Evolutionary conservation across 768 basidiomycete species (phyloP).

Genomic region (Favolaschia claudopus): DNA sequence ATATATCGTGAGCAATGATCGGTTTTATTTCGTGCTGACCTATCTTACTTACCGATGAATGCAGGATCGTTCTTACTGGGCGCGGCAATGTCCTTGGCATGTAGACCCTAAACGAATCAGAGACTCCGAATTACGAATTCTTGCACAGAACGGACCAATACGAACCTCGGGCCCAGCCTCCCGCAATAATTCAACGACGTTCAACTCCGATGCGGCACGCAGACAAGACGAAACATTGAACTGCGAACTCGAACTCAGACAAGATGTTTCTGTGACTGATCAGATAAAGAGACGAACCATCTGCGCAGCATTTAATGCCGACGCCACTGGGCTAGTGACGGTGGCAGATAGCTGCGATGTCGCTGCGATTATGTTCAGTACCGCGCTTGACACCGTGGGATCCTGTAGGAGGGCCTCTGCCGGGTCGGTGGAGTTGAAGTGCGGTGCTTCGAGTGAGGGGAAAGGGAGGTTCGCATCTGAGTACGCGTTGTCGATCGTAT

Average conservation of each 20-base stretch:
- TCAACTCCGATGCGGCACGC: constrained; percentile 24
- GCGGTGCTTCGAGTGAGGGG: background rate
- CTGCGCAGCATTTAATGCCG: background rate
- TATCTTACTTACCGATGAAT: constrained; percentile 38
- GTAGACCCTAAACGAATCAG: constrained; percentile 18
- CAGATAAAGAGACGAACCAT: background rate
- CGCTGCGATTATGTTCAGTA: background rate
- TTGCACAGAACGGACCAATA: background rate
- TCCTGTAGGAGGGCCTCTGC: background rate
- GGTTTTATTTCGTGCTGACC: background rate
- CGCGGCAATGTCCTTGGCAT: constrained; percentile 35
- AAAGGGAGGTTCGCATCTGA: background rate
- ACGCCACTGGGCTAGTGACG: background rate
- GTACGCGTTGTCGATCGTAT: background rate
- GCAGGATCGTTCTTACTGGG: constrained; percentile 23
- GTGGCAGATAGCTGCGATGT: background rate
- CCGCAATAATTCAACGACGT: constrained; percentile 36
- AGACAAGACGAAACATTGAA: constrained; percentile 6
- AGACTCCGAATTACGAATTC: background rate
- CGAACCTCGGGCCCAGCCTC: constrained; percentile 29
- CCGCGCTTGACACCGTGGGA: background rate
- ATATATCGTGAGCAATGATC: background rate
- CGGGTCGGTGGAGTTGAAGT: background rate
- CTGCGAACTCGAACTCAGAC: too few species aligned
- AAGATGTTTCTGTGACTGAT: too few species aligned